A percentile compares a stretch with the other conserved stretches of the same genome.
These are phyloP conservation scores for Mimosa pudica DNA, from an alignment of 306 rosid genomes.

Conservation along the genomic window DNA sequence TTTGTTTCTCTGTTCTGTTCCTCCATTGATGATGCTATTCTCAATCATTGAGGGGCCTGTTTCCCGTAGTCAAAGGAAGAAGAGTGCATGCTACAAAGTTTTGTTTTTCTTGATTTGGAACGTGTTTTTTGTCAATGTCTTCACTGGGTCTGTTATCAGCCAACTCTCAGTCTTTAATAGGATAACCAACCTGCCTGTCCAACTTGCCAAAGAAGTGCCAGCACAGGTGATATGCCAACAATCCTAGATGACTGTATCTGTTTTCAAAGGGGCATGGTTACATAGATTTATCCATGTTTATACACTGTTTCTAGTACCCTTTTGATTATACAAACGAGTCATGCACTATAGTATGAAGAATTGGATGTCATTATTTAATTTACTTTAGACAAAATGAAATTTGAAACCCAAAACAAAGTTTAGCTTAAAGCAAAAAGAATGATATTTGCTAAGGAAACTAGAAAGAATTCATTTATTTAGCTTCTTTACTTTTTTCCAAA, in stretches of 20 bases:
- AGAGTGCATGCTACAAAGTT: conserved; percentile 86
- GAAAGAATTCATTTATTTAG: no score
- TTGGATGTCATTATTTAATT: not conserved
- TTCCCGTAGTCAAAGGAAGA: conserved; percentile 90
- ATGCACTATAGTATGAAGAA: not conserved
- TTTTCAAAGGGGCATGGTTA: conserved; percentile 4
- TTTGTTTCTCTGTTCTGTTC: conserved; percentile 61
- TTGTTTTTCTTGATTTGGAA: conserved; percentile 93
- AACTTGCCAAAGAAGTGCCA: conserved; percentile 88
- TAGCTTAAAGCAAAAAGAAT: not conserved
- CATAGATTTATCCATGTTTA: not conserved
- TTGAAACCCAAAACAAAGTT: not conserved
- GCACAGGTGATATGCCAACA: conserved; percentile 63
- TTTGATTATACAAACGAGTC: not conserved
- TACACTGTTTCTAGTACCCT: not conserved
- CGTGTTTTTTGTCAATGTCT: conserved; percentile 84
- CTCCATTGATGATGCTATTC: conserved; percentile 81
- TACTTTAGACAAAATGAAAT: not conserved
- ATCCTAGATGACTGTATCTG: conserved; percentile 14
- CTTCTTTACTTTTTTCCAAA: no score
- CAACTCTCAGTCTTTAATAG: conserved; percentile 65
- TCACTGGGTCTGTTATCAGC: conserved; percentile 75
- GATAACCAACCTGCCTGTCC: conserved; percentile 70
- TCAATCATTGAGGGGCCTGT: conserved; percentile 78
- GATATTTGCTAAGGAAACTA: no score